Evolutionary conservation across 306 rosid species (phyloP).

Genomic region (Pachyrhizus erosus): DNA sequence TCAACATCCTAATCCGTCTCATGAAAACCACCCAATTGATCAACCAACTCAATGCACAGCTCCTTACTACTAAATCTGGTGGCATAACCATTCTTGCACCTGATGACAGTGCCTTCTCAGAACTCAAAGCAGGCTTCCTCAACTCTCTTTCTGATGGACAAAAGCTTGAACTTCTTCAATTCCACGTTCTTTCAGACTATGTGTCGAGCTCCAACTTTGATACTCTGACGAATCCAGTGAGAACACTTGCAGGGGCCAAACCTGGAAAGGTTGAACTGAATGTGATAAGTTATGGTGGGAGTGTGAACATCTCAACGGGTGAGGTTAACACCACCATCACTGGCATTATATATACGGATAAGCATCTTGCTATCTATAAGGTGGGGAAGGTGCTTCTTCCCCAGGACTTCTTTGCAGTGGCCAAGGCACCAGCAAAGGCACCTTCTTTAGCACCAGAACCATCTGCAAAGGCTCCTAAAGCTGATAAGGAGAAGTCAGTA

Average conservation of each 20-base stretch:
- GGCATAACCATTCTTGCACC: slow-evolving; percentile 68
- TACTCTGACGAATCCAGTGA: slow-evolving; percentile 65
- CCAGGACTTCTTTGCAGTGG: slow-evolving; percentile 51
- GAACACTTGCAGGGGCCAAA: slow-evolving; percentile 68
- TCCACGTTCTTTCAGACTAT: slow-evolving; percentile 59
- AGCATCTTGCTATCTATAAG: slow-evolving; percentile 70
- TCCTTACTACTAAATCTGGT: slow-evolving; percentile 52
- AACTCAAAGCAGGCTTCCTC: slow-evolving; percentile 69
- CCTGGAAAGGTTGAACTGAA: slow-evolving; percentile 60
- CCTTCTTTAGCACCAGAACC: slow-evolving; percentile 47
- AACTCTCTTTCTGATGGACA: slow-evolving; percentile 60
- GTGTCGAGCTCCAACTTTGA: slow-evolving; percentile 66
- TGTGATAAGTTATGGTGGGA: slow-evolving; percentile 64
- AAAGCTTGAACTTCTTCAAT: slow-evolving; percentile 65
- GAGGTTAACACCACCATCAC: slow-evolving; percentile 65
- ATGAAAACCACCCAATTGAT: slow-evolving; percentile 67
- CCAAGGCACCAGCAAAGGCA: slow-evolving; percentile 51
- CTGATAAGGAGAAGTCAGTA: slow-evolving; percentile 43
- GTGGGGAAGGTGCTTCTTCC: slow-evolving; percentile 68
- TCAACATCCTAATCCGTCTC: slow-evolving; percentile 58
- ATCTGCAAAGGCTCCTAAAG: slow-evolving; percentile 45
- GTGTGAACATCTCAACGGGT: slow-evolving; percentile 67
- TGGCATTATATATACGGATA: slow-evolving; percentile 65
- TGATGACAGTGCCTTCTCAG: slow-evolving; percentile 58
- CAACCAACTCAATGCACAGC: slow-evolving; percentile 66